Percentiles rank a stretch among this genome's conserved stretches.
Evolutionary conservation across 2,329 filamentous ascomycete genomes (phyloP).

Genomic region (Colletotrichum phormii): DNA sequence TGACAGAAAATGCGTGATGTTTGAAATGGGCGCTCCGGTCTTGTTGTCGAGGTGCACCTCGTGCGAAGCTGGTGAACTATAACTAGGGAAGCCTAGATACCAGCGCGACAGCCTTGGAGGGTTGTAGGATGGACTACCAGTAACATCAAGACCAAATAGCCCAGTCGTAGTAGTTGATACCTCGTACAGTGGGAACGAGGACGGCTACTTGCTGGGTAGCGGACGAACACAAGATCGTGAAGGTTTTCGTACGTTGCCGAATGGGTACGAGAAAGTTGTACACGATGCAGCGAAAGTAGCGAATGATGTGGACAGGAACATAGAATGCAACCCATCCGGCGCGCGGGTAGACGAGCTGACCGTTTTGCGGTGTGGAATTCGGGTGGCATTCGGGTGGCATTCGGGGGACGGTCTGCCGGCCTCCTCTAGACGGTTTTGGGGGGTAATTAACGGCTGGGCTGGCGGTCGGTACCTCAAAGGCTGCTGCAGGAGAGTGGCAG

Average conservation of each 20-base stretch:
- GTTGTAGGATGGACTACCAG: not conserved
- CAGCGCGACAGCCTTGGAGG: not conserved
- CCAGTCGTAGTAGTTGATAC: not conserved
- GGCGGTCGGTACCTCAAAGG: not conserved
- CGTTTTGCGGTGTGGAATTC: conserved; percentile 4
- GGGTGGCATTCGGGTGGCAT: not conserved
- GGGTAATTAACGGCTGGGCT: not conserved
- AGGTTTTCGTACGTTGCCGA: not conserved
- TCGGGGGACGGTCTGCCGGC: conserved; percentile 6
- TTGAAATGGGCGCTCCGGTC: not conserved
- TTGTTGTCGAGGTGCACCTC: not conserved
- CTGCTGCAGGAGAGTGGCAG: conserved; percentile 14
- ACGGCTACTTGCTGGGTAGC: not conserved
- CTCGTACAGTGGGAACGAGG: not conserved
- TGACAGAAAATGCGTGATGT: not conserved
- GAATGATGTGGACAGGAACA: not conserved
- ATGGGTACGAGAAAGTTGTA: not conserved
- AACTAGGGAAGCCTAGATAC: not conserved
- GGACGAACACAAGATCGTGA: not conserved
- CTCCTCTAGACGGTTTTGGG: not conserved
- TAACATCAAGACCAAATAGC: not conserved
- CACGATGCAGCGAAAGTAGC: not conserved
- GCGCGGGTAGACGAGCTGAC: not conserved
- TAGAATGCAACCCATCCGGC: not conserved
- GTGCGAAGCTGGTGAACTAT: not conserved